Percentiles rank a stretch among this genome's conserved stretches.
Evolutionary conservation across 2,329 filamentous ascomycete genomes (phyloP).

Genomic region (Pestalotiopsis sp.): DNA sequence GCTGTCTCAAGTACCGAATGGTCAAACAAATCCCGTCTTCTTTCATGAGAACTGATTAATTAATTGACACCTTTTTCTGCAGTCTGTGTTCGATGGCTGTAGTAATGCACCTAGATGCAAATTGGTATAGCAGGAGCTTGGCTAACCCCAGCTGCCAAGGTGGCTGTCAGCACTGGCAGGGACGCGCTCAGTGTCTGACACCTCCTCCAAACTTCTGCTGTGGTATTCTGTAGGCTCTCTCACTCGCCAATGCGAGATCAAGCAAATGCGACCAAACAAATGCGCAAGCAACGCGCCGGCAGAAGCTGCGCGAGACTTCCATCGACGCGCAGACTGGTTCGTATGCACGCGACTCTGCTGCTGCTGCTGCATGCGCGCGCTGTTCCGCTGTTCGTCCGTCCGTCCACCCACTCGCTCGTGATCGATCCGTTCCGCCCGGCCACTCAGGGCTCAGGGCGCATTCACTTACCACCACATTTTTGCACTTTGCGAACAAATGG

Average conservation of each 20-base stretch:
- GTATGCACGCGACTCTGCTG: not conserved
- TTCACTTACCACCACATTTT: not conserved
- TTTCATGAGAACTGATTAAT: too few relatives aligned
- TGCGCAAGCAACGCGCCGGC: not conserved
- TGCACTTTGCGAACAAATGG: conserved; percentile 3
- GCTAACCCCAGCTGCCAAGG: not conserved
- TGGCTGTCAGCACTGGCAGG: not conserved
- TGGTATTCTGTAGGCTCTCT: not conserved
- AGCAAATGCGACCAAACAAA: conserved; percentile 4
- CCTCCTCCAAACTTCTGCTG: not conserved
- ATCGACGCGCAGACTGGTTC: not conserved
- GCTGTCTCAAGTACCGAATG: too few relatives aligned
- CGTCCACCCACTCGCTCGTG: not conserved
- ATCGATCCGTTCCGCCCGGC: not conserved
- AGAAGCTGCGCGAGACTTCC: not conserved
- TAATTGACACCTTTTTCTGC: too few relatives aligned
- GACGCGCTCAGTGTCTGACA: not conserved
- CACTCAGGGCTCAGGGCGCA: not conserved
- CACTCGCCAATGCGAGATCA: conserved; percentile 8
- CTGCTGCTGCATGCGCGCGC: not conserved
- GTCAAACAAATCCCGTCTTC: too few relatives aligned
- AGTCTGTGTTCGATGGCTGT: too few relatives aligned
- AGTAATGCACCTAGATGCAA: not conserved
- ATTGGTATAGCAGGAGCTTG: not conserved
- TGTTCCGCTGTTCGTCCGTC: not conserved